Evolutionary conservation across 345 rosid species (phyloP).

Genomic region (Gossypium anomalum): DNA sequence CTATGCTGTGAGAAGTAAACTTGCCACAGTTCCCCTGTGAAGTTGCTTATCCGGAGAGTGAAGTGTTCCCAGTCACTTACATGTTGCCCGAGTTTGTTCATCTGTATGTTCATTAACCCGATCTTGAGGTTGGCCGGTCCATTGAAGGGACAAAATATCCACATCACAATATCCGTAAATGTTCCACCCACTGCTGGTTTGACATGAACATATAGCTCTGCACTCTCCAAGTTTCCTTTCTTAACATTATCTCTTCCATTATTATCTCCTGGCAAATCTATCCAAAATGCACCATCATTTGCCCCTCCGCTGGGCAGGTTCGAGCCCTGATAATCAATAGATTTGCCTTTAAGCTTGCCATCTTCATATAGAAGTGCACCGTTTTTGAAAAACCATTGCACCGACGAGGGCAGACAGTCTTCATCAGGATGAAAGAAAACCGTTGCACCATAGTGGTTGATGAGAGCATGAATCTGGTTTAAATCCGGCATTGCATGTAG

Average conservation of each 20-base stretch:
- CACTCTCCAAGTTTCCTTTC: slow-evolving; percentile 65
- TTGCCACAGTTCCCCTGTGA: slow-evolving; percentile 77
- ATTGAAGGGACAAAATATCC: slow-evolving; percentile 90
- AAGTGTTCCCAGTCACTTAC: slow-evolving; percentile 91
- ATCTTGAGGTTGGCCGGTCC: slow-evolving; percentile 82
- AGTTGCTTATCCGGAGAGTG: slow-evolving; percentile 81
- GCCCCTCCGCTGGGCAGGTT: slow-evolving; percentile 68
- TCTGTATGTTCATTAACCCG: slow-evolving; percentile 55
- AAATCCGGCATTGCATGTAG: slow-evolving; percentile 76
- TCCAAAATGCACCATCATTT: slow-evolving; percentile 74
- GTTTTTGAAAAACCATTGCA: slow-evolving; percentile 81
- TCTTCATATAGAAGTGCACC: slow-evolving; percentile 61
- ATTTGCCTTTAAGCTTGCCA: slow-evolving; percentile 42
- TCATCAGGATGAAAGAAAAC: slow-evolving; percentile 93
- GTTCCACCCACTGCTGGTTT: slow-evolving; percentile 88
- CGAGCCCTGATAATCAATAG: slow-evolving; percentile 48
- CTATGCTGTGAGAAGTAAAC: slow-evolving; percentile 83
- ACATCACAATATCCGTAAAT: slow-evolving; percentile 82
- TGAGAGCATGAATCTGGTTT: slow-evolving; percentile 64
- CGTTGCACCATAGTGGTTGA: slow-evolving; percentile 71
- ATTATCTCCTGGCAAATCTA: slow-evolving; percentile 63
- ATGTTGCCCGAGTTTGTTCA: slow-evolving; percentile 74
- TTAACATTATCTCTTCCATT: slow-evolving; percentile 44
- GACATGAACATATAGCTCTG: slow-evolving; percentile 79
- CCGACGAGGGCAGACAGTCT: slow-evolving; percentile 75